phyloP scores from a whole-genome alignment of 2,329 filamentous ascomycete species.

The Graphilbum sp. region DNA sequence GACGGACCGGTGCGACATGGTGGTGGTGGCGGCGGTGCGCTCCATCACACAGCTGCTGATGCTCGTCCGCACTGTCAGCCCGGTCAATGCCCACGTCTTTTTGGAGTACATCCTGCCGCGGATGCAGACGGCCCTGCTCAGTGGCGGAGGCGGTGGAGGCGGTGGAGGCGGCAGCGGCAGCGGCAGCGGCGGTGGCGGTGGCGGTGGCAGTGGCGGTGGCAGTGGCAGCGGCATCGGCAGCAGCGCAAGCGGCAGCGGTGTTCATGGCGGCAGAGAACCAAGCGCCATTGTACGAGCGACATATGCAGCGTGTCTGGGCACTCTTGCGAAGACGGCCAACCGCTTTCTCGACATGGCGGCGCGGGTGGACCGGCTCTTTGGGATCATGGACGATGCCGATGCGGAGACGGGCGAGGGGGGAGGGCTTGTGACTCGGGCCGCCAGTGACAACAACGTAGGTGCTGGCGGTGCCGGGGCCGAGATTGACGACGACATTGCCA shows the following conservation, averaged over 20 bases:
- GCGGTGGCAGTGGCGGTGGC: too few species aligned
- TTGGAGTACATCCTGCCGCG: constrained; percentile 52
- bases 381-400: constrained; percentile 3
- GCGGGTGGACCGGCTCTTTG: constrained; percentile 4
- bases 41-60: constrained; percentile 79
- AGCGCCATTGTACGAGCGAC: constrained; percentile 62
- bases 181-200: not conserved
- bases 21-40: constrained; percentile 71
- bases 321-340: constrained; percentile 69
- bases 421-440: too few species aligned
- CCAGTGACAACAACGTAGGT: too few species aligned
- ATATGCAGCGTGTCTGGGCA: constrained; percentile 84
- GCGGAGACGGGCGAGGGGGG: too few species aligned
- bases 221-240: too few species aligned
- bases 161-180: too few species aligned
- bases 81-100: constrained; percentile 53
- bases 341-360: constrained; percentile 60
- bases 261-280: constrained; percentile 2
- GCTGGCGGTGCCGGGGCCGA: not conserved
- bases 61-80: constrained; percentile 75
- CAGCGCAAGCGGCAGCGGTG: too few species aligned
- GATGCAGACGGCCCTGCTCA: constrained; percentile 39
- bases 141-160: constrained; percentile 9
- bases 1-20: constrained; percentile 66
- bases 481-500: not conserved